A percentile compares a stretch with the other conserved stretches of the same genome.
phyloP scores from a whole-genome alignment of 2,329 filamentous ascomycete genomes.

The Colletotrichum sp. region DNA sequence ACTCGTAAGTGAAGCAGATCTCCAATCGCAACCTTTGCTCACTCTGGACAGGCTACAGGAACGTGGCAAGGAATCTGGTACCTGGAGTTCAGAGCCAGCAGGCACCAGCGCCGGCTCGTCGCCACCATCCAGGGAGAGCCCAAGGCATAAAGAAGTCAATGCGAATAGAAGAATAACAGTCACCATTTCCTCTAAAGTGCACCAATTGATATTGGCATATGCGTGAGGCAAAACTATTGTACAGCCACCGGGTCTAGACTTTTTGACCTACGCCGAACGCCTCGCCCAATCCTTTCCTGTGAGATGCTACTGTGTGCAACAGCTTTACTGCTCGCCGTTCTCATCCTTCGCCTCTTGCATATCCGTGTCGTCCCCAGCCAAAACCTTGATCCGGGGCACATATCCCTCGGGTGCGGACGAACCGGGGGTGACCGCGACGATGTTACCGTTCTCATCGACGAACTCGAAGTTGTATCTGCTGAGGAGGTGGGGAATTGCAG shows the following conservation, averaged over 20 bases:
- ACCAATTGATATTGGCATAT: slow-evolving; percentile 1
- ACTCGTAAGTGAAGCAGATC: slow-evolving; percentile 55
- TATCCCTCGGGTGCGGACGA: slow-evolving; percentile 62
- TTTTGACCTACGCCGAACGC: slow-evolving; percentile 24
- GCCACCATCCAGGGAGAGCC: slow-evolving; percentile 91
- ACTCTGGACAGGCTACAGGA: slow-evolving; percentile 55
- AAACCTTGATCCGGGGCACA: slow-evolving; percentile 67
- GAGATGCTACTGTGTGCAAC: not conserved
- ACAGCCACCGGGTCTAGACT: slow-evolving; percentile 10
- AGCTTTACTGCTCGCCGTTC: slow-evolving; percentile 35
- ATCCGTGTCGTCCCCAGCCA: slow-evolving; percentile 67
- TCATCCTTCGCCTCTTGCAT: slow-evolving; percentile 57
- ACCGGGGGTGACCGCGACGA: slow-evolving; percentile 85
- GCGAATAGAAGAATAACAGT: not conserved
- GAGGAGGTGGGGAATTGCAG: slow-evolving; percentile 92
- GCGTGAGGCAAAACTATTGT: slow-evolving; percentile 10
- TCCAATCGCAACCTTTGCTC: not conserved
- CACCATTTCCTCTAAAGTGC: not conserved
- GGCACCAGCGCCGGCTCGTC: slow-evolving; percentile 81
- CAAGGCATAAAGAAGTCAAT: slow-evolving; percentile 43
- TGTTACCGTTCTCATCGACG: slow-evolving; percentile 88
- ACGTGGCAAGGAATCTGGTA: slow-evolving; percentile 95
- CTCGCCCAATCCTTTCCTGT: slow-evolving; percentile 13
- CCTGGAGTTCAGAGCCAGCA: slow-evolving; percentile 81
- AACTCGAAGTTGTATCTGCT: slow-evolving; percentile 98